These are phyloP conservation scores for Umbilicus rupestris DNA, from an alignment of 164 flowering plant genomes.

Conservation along the genomic window DNA sequence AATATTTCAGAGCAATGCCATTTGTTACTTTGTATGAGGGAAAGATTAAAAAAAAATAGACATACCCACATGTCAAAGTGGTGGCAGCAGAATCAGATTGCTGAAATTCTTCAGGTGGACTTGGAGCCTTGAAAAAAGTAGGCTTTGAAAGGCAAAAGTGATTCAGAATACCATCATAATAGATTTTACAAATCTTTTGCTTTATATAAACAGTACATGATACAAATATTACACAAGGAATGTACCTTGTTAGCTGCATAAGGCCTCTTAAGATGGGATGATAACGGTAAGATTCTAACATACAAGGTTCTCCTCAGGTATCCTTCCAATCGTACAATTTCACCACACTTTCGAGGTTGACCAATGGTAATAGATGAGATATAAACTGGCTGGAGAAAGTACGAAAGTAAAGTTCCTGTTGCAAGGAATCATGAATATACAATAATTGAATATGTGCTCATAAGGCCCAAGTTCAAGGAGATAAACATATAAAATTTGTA, in stretches of 20 bases:
- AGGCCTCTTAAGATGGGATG: slow-evolving; percentile 37
- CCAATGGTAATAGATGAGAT: slow-evolving; percentile 75
- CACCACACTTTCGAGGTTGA: slow-evolving; percentile 24
- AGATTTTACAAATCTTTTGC: not conserved
- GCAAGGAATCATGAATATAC: slow-evolving; percentile 11
- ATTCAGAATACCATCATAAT: not conserved
- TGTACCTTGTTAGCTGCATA: slow-evolving; percentile 72
- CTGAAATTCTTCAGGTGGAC: slow-evolving; percentile 75
- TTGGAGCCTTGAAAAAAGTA: slow-evolving; percentile 46
- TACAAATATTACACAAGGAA: not conserved
- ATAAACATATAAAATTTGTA: too few species aligned
- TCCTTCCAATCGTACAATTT: slow-evolving; percentile 18
- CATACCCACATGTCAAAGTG: slow-evolving; percentile 84
- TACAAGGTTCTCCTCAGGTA: slow-evolving; percentile 40
- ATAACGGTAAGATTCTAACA: slow-evolving; percentile 42
- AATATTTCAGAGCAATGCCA: not conserved
- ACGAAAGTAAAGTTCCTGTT: slow-evolving; percentile 89
- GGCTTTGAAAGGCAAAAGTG: slow-evolving; percentile 41
- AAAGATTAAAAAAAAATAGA: not conserved
- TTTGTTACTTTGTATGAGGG: not conserved
- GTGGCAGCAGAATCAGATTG: slow-evolving; percentile 50
- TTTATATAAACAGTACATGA: not conserved
- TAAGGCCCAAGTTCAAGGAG: not conserved
- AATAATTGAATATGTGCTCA: not conserved
- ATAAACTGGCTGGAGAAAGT: slow-evolving; percentile 72